These are phyloP conservation scores for Eimeria praecox DNA, from an alignment of 169 alveolate genomes.

Conservation along the genomic window DNA sequence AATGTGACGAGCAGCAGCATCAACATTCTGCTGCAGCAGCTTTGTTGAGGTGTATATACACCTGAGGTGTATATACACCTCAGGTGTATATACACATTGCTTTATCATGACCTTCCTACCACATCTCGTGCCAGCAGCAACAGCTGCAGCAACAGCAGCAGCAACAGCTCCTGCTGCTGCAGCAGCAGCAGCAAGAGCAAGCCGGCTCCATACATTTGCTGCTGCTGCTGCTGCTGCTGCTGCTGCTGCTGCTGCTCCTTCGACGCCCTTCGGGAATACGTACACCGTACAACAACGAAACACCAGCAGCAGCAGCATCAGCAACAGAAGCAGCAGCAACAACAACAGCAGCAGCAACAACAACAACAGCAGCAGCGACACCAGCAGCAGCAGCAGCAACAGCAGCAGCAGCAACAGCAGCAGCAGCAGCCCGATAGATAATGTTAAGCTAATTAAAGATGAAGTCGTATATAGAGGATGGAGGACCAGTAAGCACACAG, in stretches of 20 bases:
- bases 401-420: slow-evolving; percentile 34
- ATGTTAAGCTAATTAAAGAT: not conserved
- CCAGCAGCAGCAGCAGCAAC: slow-evolving; percentile 57
- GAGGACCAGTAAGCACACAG: slow-evolving; percentile 2
- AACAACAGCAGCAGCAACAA: slow-evolving; percentile 7
- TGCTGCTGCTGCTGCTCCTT: not conserved
- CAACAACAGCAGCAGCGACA: not conserved
- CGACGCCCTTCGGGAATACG: not conserved
- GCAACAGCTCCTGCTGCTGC: not conserved
- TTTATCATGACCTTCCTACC: not conserved
- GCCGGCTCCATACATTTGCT: not conserved
- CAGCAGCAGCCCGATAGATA: slow-evolving; percentile 32
- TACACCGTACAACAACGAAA: not conserved
- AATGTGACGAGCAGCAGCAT: too few species aligned
- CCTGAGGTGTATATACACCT: not conserved
- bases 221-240: too few species aligned
- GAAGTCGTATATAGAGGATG: slow-evolving; percentile 47
- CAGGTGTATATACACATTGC: not conserved
- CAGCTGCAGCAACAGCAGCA: not conserved
- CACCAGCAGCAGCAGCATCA: not conserved
- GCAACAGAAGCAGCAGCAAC: not conserved
- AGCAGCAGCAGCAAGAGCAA: not conserved
- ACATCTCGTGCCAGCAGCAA: too few species aligned
- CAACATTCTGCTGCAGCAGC: too few species aligned
- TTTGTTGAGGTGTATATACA: not conserved